Percentiles rank a stretch among this genome's conserved stretches.
Evolutionary conservation across 495 filamentous ascomycete species (phyloP).

Genomic region (Aspergillus steynii): DNA sequence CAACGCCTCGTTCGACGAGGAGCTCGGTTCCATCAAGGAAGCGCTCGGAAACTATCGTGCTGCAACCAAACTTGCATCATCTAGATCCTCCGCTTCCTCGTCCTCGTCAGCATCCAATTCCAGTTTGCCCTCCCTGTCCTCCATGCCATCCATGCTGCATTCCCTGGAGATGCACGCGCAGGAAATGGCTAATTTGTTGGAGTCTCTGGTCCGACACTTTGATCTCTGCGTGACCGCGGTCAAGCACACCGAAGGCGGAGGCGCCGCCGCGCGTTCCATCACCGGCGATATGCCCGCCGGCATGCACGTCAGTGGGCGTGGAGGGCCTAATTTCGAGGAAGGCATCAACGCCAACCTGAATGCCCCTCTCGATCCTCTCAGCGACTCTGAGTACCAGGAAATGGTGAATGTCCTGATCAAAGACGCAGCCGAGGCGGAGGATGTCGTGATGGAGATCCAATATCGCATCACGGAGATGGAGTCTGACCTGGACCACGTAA

Average conservation of each 20-base stretch:
- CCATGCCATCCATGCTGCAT: slow-evolving; percentile 67
- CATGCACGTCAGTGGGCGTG: slow-evolving; percentile 50
- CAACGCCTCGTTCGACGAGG: slow-evolving; percentile 51
- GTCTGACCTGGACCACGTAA: slow-evolving; percentile 49
- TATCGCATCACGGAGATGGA: slow-evolving; percentile 79
- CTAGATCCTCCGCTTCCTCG: slow-evolving; percentile 42
- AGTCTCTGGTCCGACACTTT: slow-evolving; percentile 86
- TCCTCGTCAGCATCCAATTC: slow-evolving; percentile 38
- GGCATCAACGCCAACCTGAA: slow-evolving; percentile 52
- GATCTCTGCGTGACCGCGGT: slow-evolving; percentile 93
- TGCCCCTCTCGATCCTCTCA: slow-evolving; percentile 66
- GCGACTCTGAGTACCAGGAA: slow-evolving; percentile 72
- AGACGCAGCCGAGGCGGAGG: slow-evolving; percentile 85
- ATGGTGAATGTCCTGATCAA: slow-evolving; percentile 81
- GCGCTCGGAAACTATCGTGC: slow-evolving; percentile 51
- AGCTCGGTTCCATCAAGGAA: slow-evolving; percentile 63
- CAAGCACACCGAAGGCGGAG: slow-evolving; percentile 87
- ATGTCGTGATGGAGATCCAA: slow-evolving; percentile 82
- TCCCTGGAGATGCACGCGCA: slow-evolving; percentile 75
- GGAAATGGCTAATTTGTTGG: slow-evolving; percentile 78
- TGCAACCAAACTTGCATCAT: slow-evolving; percentile 42
- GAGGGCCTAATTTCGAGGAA: slow-evolving; percentile 59
- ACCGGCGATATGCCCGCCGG: slow-evolving; percentile 60
- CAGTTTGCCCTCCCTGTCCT: slow-evolving; percentile 42
- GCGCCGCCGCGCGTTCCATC: slow-evolving; percentile 63